These are phyloP conservation scores for Fusarium veterinarium DNA, from an alignment of 2,329 filamentous ascomycete species.

Conservation along the genomic window DNA sequence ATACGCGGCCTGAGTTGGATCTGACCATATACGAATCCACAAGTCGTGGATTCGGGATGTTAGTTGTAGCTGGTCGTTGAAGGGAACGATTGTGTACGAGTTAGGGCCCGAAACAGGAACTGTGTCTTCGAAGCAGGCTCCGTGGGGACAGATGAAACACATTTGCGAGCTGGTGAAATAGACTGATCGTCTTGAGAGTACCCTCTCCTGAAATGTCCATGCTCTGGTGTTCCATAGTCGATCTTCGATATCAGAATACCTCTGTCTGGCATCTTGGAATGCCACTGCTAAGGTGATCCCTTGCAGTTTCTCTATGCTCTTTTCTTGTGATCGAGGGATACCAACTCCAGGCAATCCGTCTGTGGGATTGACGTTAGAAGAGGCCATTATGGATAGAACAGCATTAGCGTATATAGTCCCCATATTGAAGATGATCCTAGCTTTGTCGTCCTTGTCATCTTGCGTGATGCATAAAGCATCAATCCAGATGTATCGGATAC, in stretches of 20 bases:
- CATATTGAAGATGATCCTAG: conserved; percentile 17
- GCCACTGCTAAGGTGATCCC: conserved; percentile 4
- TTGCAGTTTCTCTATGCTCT: background rate
- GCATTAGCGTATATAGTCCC: conserved; percentile 20
- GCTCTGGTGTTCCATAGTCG: conserved; percentile 19
- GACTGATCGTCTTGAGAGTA: conserved; percentile 13
- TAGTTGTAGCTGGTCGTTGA: conserved; percentile 6
- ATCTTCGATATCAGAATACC: conserved; percentile 6
- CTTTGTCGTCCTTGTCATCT: conserved; percentile 19
- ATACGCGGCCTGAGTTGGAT: conserved; percentile 1
- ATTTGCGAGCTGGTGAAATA: conserved; percentile 20
- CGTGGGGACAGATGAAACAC: conserved; percentile 21
- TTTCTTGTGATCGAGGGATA: background rate
- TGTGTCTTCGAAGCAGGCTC: conserved; percentile 11
- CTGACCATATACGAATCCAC: conserved; percentile 12
- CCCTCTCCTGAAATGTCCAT: conserved; percentile 21
- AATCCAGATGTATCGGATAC: conserved; percentile 24
- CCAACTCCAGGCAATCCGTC: conserved; percentile 15
- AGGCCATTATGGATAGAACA: conserved; percentile 15
- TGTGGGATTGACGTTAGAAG: conserved; percentile 9
- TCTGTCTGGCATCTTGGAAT: conserved; percentile 3
- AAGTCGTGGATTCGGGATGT: conserved; percentile 1
- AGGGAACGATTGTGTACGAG: background rate
- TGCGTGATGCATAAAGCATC: conserved; percentile 23
- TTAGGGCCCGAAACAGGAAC: background rate